Evolutionary conservation across 2,329 filamentous ascomycete genomes (phyloP), one percentile per base, ranked within the genome.

Genomic region (Fusarium sp.): DNA sequence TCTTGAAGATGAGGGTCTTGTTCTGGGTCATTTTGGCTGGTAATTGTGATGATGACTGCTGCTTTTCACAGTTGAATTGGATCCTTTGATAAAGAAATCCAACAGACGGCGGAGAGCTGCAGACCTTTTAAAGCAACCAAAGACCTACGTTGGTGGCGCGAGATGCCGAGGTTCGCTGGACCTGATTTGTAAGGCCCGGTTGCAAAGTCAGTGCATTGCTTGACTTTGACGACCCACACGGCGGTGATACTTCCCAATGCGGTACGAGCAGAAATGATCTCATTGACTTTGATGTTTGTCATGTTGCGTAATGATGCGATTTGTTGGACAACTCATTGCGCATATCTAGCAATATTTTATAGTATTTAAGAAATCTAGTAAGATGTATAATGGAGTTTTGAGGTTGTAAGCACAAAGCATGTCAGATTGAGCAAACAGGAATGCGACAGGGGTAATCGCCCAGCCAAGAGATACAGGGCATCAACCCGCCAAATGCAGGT

Each of bases 1-100:
- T 85, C 80, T 92, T 94, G 88, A 92, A 96, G 82, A 95, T 86
- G 78, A 97, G 84, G 43, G 88, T 90, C 85, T 94, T 95, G 90
- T 95, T 97, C 58, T 82, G 77, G 16, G 81, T 78, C 84, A 85
- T 85, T 6, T 68, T 75, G 41, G 61, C 33, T 61, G 57, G 14
- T 50, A 24, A 27, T 59, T 62, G 56, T 41, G 24, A 31, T 9
- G 33, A 14, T 48, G n/a, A 52, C 27, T 52, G 10, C 27, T 52
- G 48, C 41, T 24, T 58, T 24, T 27, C 11, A 2, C 16, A 27
- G 33, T 27, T 58, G 48, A 52, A 41, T 54, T n/a, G 10, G 16
- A 22, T 20, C 37, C 22, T 54, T 18, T 29, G 43, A 27, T 22
- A 22, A 18, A 22, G 20, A 22, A 27, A 58, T 16, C 18, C 41